Percentiles rank a stretch among this genome's conserved stretches.
Evolutionary conservation across 2,329 filamentous ascomycete species (phyloP).

Genomic region (Neonectria magnoliae): DNA sequence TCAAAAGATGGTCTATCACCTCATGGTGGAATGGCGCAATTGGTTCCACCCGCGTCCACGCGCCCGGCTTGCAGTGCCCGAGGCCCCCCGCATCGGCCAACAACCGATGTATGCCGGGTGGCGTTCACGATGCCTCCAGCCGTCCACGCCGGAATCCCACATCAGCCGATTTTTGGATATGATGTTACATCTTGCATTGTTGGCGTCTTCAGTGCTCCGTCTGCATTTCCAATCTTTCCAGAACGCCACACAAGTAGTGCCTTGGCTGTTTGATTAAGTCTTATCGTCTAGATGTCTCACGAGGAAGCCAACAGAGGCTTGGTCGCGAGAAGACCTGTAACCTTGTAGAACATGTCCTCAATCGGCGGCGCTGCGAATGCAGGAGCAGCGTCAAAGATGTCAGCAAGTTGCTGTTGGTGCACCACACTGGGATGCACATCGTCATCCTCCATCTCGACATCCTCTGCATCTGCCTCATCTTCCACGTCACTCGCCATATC

Average conservation of each 20-base stretch:
- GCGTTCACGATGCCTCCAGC: slow-evolving; percentile 32
- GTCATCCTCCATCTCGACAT: slow-evolving; percentile 57
- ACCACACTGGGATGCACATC: slow-evolving; percentile 70
- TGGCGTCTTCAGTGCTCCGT: slow-evolving; percentile 1
- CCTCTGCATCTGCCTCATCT: slow-evolving; percentile 53
- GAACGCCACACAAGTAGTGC: neutral
- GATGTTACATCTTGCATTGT: slow-evolving; percentile 8
- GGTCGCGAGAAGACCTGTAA: slow-evolving; percentile 68
- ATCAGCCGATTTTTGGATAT: slow-evolving; percentile 15
- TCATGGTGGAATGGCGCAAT: slow-evolving; percentile 49
- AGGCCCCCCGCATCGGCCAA: slow-evolving; percentile 29
- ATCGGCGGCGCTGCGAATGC: slow-evolving; percentile 77
- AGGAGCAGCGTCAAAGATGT: slow-evolving; percentile 75
- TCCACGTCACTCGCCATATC: slow-evolving; percentile 57
- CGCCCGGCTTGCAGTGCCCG: slow-evolving; percentile 16
- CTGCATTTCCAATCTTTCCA: slow-evolving; percentile 5
- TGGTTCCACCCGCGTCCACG: slow-evolving; percentile 38
- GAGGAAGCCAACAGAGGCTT: slow-evolving; percentile 56
- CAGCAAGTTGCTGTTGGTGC: slow-evolving; percentile 72
- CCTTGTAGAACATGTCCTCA: slow-evolving; percentile 79
- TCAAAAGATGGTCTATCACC: slow-evolving; percentile 34
- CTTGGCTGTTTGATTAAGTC: slow-evolving; percentile 14
- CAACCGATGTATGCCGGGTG: slow-evolving; percentile 34
- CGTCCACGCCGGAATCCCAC: slow-evolving; percentile 9
- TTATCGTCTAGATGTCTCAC: slow-evolving; percentile 31